Conservation (phyloP, 192 early-diverging fungal genomes). For the Backusella tuberculispora region DNA sequence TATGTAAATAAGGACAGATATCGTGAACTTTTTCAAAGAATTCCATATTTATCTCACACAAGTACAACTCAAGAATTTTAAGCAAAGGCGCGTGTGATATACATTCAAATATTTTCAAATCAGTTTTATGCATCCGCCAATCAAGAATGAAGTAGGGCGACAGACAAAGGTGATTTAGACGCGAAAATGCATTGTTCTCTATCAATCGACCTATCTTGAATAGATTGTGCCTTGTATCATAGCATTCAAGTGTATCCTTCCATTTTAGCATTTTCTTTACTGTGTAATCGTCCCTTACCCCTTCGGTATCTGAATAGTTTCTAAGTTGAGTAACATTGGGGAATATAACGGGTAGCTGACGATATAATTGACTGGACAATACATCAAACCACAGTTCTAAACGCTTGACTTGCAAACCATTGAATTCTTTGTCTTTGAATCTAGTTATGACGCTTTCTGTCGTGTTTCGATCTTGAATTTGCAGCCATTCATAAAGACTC, state of each 20-base stretch:
- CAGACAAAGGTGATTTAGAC: not conserved
- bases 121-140: not conserved
- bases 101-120: not conserved
- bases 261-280: not conserved
- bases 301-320: not conserved
- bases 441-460: not conserved
- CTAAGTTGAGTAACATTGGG: not conserved
- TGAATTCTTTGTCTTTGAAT: not conserved
- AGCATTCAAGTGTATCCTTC: not conserved
- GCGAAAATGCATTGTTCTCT: not conserved
- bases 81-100: not conserved
- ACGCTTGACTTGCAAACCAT: not conserved
- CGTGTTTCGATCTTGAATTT: not conserved
- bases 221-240: not conserved
- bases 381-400: not conserved
- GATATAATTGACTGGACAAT: not conserved
- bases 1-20: not conserved
- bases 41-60: not conserved
- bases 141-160: not conserved
- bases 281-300: not conserved
- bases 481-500: not conserved
- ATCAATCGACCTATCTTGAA: not conserved
- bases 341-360: not conserved
- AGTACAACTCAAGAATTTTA: not conserved
- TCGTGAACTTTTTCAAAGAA: not conserved